A percentile compares a stretch with the other conserved stretches of the same genome.
Evolutionary conservation across 495 filamentous ascomycete genomes (phyloP).

Genomic region (Aspergillus haitiensis): DNA sequence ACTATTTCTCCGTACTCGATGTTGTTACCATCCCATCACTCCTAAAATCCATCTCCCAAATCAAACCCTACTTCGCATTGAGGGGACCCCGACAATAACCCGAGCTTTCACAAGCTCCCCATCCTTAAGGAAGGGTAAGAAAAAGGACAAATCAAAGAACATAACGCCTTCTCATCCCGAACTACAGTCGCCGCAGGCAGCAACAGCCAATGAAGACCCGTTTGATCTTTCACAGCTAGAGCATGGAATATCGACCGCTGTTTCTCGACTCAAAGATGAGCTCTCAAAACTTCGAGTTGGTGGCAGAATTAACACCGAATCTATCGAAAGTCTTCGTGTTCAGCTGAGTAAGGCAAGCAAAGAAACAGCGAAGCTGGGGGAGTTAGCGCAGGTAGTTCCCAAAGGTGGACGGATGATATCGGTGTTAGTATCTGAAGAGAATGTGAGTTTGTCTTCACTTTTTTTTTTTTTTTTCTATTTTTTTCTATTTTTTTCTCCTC

Average conservation of each 20-base stretch:
- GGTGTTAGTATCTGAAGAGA: conserved; percentile 63
- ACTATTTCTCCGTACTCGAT: not conserved
- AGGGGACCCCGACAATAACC: not conserved
- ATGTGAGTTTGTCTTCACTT: conserved; percentile 44
- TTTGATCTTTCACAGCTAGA: conserved; percentile 67
- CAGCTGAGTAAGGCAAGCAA: conserved; percentile 55
- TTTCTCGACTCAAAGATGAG: conserved; percentile 59
- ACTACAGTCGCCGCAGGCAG: conserved; percentile 20
- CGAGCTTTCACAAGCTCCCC: conserved; percentile 32
- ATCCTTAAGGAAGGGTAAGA: conserved; percentile 39
- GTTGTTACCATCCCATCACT: not conserved
- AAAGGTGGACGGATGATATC: conserved; percentile 66
- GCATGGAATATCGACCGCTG: conserved; percentile 54
- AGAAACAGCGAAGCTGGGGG: conserved; percentile 55
- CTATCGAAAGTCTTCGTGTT: conserved; percentile 65
- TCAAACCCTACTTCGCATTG: not conserved
- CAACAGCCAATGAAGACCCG: conserved; percentile 50
- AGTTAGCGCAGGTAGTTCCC: conserved; percentile 75
- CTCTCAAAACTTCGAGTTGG: conserved; percentile 65
- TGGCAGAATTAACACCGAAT: conserved; percentile 67
- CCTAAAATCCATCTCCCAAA: not conserved
- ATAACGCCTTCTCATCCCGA: conserved; percentile 17
- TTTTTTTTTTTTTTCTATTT: not conserved
- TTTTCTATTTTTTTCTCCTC: not conserved
- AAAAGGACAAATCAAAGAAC: conserved; percentile 40